Evolutionary conservation across 2,329 filamentous ascomycete genomes (phyloP).

Genomic region (Fusarium torulosum): DNA sequence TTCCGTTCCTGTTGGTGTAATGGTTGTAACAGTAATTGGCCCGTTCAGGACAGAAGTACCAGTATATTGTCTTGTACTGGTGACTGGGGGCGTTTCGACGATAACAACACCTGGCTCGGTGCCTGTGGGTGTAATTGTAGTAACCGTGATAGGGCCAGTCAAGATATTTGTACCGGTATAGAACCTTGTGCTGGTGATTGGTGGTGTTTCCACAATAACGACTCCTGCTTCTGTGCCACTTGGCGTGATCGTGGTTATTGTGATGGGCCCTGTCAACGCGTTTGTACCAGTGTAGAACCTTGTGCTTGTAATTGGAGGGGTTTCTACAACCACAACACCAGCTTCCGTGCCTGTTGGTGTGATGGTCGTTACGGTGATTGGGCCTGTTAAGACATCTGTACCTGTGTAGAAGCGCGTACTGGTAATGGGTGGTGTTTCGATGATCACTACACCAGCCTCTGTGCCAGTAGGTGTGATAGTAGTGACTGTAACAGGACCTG

Average conservation of each 20-base stretch:
- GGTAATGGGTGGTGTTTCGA: background rate
- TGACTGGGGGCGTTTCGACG: constrained; percentile 2
- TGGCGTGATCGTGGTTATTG: background rate
- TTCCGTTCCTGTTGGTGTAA: background rate
- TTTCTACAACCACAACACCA: background rate
- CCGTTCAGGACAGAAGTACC: constrained; percentile 8
- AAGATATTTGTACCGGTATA: constrained; percentile 5
- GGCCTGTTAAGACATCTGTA: background rate
- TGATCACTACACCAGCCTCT: background rate
- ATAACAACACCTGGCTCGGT: background rate
- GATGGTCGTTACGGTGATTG: background rate
- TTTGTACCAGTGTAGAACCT: background rate
- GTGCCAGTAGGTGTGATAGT: background rate
- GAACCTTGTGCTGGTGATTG: constrained; percentile 1
- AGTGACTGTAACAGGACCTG: background rate
- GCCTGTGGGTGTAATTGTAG: background rate
- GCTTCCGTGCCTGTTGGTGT: background rate
- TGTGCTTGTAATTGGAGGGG: background rate
- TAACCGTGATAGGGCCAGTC: background rate
- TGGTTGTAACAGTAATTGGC: background rate
- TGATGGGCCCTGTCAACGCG: background rate
- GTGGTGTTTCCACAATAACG: background rate
- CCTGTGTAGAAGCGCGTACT: background rate
- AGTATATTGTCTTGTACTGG: constrained; percentile 5
- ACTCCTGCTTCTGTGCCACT: constrained; percentile 1